phyloP scores from a whole-genome alignment of 371 early-diverging fungal genomes.

The Caulochytrium protostelioides region DNA sequence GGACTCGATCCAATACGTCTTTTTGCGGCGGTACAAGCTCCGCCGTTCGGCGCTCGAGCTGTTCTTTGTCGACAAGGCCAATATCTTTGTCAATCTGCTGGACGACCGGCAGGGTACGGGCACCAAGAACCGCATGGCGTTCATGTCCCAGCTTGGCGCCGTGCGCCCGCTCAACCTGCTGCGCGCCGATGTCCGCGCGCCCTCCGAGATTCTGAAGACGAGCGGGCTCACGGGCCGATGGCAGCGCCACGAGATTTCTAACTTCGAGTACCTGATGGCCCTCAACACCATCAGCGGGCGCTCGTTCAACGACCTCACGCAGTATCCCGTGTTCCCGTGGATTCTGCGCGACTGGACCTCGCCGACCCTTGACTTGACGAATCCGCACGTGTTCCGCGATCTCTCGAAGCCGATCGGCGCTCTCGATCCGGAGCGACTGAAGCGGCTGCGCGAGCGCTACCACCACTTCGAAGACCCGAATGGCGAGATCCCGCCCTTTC shows the following conservation, averaged over 20 bases:
- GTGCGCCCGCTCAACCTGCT: constrained; percentile 14
- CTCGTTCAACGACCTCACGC: constrained; percentile 5
- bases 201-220: constrained; percentile 13
- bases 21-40: constrained; percentile 34
- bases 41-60: constrained; percentile 38
- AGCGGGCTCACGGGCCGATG: constrained; percentile 1
- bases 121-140: constrained; percentile 17
- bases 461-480: constrained; percentile 12
- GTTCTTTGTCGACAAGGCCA: constrained; percentile 36
- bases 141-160: constrained; percentile 21
- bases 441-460: constrained; percentile 10
- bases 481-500: constrained; percentile 7
- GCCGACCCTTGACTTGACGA: constrained; percentile 6
- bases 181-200: constrained; percentile 9
- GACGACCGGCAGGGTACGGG: constrained; percentile 1
- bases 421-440: constrained; percentile 7
- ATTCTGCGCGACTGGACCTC: constrained; percentile 8
- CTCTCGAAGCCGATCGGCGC: constrained; percentile 17
- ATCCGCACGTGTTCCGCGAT: constrained; percentile 6
- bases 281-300: constrained; percentile 7
- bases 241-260: constrained; percentile 2
- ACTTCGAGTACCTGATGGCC: constrained; percentile 1
- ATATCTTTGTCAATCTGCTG: constrained; percentile 32
- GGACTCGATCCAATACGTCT: constrained; percentile 23
- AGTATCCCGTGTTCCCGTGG: constrained; percentile 20